Conservation (phyloP, 164 flowering plant genomes). For the Protea cynaroides region DNA sequence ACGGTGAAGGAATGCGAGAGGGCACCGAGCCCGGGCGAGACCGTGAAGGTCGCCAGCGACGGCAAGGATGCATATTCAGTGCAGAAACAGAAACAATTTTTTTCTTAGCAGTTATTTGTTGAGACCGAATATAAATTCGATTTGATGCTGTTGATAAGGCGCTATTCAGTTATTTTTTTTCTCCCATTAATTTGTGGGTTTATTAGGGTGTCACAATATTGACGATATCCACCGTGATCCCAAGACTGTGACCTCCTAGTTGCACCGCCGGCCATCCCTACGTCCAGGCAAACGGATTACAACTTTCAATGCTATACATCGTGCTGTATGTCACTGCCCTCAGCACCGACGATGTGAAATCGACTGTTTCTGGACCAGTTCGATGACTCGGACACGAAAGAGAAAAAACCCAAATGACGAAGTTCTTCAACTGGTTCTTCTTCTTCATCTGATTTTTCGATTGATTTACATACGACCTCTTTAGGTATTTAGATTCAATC, state of each 20-base stretch:
- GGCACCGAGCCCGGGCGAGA: slow-evolving; percentile 75
- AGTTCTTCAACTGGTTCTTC: slow-evolving; percentile 93
- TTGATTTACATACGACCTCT: slow-evolving; percentile 80
- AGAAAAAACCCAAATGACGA: slow-evolving; percentile 47
- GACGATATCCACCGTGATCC: slow-evolving; percentile 70
- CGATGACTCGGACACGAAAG: slow-evolving; percentile 54
- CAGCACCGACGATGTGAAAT: slow-evolving; percentile 67
- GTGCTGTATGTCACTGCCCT: slow-evolving; percentile 87
- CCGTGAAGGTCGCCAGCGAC: slow-evolving; percentile 66
- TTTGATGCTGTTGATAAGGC: too few species aligned
- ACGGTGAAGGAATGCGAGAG: slow-evolving; percentile 70
- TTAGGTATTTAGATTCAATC: too few species aligned
- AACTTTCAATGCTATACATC: slow-evolving; percentile 52
- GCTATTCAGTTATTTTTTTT: too few species aligned
- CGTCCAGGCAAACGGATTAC: slow-evolving; percentile 47
- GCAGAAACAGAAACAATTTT: too few species aligned
- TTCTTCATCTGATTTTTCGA: slow-evolving; percentile 73
- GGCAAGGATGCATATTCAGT: too few species aligned
- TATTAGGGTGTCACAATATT: slow-evolving; percentile 80
- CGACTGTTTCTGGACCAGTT: slow-evolving; percentile 73
- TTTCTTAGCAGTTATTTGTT: too few species aligned
- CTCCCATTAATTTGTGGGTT: background rate
- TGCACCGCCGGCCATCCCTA: slow-evolving; percentile 42
- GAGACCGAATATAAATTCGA: too few species aligned
- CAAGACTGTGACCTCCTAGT: slow-evolving; percentile 70